Evolutionary conservation across 2,329 filamentous ascomycete species (phyloP).

Genomic region (Sclerotinia sclerotiorum): DNA sequence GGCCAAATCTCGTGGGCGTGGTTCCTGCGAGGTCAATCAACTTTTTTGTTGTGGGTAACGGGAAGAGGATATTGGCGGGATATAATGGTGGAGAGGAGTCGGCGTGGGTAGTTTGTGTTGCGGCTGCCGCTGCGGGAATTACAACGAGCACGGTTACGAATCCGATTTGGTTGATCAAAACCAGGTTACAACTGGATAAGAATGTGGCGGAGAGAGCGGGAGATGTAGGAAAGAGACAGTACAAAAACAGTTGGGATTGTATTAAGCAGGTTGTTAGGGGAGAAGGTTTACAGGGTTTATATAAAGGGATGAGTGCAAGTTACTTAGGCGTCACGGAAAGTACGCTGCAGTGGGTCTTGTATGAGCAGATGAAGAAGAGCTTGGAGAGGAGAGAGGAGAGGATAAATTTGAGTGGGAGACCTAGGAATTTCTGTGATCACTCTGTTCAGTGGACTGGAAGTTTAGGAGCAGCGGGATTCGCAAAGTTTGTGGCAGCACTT

Average conservation of each 20-base stretch:
- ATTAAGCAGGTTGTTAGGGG: constrained; percentile 75
- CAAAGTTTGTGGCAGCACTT: constrained; percentile 82
- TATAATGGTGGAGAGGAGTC: constrained; percentile 72
- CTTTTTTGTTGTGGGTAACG: constrained; percentile 91
- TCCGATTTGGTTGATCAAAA: constrained; percentile 97
- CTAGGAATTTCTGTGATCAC: constrained; percentile 69
- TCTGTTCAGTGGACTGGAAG: constrained; percentile 78
- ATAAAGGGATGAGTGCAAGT: constrained; percentile 86
- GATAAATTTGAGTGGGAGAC: constrained; percentile 57
- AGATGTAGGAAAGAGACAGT: constrained; percentile 60
- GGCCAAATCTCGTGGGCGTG: constrained; percentile 85
- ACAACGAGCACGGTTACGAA: constrained; percentile 90
- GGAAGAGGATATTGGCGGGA: constrained; percentile 77
- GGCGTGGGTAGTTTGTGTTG: constrained; percentile 73
- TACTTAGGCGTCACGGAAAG: constrained; percentile 90
- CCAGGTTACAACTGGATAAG: constrained; percentile 86
- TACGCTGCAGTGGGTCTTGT: constrained; percentile 89
- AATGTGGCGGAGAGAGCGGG: constrained; percentile 64
- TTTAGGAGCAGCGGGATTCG: constrained; percentile 73
- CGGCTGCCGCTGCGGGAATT: constrained; percentile 76
- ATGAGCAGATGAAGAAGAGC: constrained; percentile 85
- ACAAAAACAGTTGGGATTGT: constrained; percentile 87
- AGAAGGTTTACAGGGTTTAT: constrained; percentile 80
- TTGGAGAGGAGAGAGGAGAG: constrained; percentile 63
- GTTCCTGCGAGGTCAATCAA: constrained; percentile 89